These are phyloP conservation scores for Musa beccarii DNA, from an alignment of 176 grass and related monocot genomes.

Conservation along the genomic window DNA sequence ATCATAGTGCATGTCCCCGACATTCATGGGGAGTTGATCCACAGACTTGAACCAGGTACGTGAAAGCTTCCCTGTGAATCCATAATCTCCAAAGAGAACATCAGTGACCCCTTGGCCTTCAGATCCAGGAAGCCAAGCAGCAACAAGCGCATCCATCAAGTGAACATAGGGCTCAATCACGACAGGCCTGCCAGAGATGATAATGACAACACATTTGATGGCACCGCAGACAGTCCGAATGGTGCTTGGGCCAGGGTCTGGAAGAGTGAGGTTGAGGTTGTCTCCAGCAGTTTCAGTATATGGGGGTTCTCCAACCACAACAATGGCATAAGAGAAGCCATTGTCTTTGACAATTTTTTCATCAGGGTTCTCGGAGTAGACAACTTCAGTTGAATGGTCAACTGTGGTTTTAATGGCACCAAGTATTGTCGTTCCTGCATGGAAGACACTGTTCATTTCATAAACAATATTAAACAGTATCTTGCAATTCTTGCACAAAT, in stretches of 20 bases:
- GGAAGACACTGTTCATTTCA: background rate
- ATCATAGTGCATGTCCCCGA: constrained; percentile 68
- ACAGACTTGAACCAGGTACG: constrained; percentile 78
- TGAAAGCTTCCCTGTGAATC: constrained; percentile 64
- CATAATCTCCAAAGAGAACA: constrained; percentile 78
- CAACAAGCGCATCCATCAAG: constrained; percentile 77
- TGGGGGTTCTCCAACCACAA: constrained; percentile 69
- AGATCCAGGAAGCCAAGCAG: constrained; percentile 85
- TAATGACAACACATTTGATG: constrained; percentile 65
- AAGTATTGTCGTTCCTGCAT: constrained; percentile 81
- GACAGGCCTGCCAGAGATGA: constrained; percentile 73
- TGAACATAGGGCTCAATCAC: constrained; percentile 69
- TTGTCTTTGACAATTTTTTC: constrained; percentile 64
- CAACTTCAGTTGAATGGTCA: constrained; percentile 43
- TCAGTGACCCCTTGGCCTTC: constrained; percentile 83
- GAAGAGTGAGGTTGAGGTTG: constrained; percentile 53
- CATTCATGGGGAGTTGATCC: constrained; percentile 82
- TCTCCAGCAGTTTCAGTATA: constrained; percentile 78
- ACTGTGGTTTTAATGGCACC: constrained; percentile 70
- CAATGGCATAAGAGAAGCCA: constrained; percentile 57
- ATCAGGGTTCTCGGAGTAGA: constrained; percentile 71
- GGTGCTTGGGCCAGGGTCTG: constrained; percentile 73
- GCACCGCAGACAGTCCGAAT: constrained; percentile 59
- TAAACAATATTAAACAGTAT: background rate
- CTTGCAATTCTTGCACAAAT: background rate